Percentiles rank a stretch among this genome's conserved stretches.
Conservation (phyloP, 2,329 filamentous ascomycete species). For the Podosphaera xanthii region DNA sequence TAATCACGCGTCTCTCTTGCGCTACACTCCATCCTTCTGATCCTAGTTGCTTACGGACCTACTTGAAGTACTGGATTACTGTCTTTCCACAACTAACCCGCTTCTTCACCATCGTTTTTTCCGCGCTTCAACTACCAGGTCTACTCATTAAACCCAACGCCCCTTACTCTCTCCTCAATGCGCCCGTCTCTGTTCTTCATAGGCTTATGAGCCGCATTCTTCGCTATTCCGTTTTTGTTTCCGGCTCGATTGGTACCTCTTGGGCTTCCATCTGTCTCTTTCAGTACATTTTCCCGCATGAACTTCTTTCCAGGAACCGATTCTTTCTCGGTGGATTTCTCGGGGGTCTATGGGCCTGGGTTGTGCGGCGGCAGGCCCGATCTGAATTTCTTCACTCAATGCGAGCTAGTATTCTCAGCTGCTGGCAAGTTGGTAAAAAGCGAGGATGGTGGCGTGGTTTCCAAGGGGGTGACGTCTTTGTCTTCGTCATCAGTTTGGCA, state of each 20-base stretch:
- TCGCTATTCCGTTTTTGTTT: slow-evolving; percentile 53
- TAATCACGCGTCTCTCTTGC: slow-evolving; percentile 68
- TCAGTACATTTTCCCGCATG: slow-evolving; percentile 52
- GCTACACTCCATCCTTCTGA: slow-evolving; percentile 72
- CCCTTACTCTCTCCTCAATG: slow-evolving; percentile 38
- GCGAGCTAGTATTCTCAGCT: slow-evolving; percentile 53
- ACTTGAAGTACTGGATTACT: slow-evolving; percentile 66
- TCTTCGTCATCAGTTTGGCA: slow-evolving; percentile 63
- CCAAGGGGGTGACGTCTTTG: slow-evolving; percentile 58
- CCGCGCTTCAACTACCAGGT: slow-evolving; percentile 38
- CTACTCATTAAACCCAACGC: background rate
- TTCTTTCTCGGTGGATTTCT: slow-evolving; percentile 79
- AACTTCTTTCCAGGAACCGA: slow-evolving; percentile 55
- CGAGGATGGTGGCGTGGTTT: slow-evolving; percentile 67
- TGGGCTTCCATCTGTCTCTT: slow-evolving; percentile 87
- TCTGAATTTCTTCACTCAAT: slow-evolving; percentile 59
- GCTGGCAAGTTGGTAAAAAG: slow-evolving; percentile 92
- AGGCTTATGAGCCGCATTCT: slow-evolving; percentile 44
- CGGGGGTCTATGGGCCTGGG: slow-evolving; percentile 64
- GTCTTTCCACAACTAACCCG: slow-evolving; percentile 61
- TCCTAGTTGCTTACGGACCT: slow-evolving; percentile 71
- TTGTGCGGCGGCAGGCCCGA: slow-evolving; percentile 42
- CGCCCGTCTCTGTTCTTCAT: slow-evolving; percentile 45
- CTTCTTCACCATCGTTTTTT: slow-evolving; percentile 55
- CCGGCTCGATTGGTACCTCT: slow-evolving; percentile 60